phyloP scores from a whole-genome alignment of 2,329 filamentous ascomycete species.

The Hymenoscyphus infarciens region DNA sequence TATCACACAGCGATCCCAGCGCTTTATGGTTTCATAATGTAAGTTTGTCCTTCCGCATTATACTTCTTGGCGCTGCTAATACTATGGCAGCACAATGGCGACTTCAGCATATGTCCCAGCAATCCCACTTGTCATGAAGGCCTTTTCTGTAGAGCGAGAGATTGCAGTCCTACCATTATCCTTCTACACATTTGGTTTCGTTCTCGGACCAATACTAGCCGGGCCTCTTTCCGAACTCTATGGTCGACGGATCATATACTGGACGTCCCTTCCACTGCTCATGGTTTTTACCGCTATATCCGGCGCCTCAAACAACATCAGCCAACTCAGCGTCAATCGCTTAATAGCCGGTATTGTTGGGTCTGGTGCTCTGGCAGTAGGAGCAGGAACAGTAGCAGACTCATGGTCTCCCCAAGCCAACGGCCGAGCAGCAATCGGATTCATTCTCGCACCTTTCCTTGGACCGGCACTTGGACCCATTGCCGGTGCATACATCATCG shows the following conservation, averaged over 20 bases:
- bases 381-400: slow-evolving; percentile 44
- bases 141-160: slow-evolving; percentile 53
- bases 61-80: slow-evolving; percentile 10
- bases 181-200: slow-evolving; percentile 58
- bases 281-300: slow-evolving; percentile 59
- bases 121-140: slow-evolving; percentile 45
- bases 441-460: slow-evolving; percentile 28
- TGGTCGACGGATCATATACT: slow-evolving; percentile 58
- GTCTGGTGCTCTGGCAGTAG: slow-evolving; percentile 37
- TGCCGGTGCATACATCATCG: slow-evolving; percentile 33
- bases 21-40: slow-evolving; percentile 29
- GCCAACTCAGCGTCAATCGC: slow-evolving; percentile 58
- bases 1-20: slow-evolving; percentile 29
- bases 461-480: slow-evolving; percentile 29
- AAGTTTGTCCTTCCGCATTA: slow-evolving; percentile 7
- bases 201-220: slow-evolving; percentile 61
- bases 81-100: slow-evolving; percentile 24
- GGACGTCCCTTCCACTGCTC: slow-evolving; percentile 52
- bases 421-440: slow-evolving; percentile 28
- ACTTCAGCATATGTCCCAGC: slow-evolving; percentile 47
- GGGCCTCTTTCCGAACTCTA: slow-evolving; percentile 63
- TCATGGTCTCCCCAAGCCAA: slow-evolving; percentile 41
- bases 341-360: slow-evolving; percentile 63
- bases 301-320: slow-evolving; percentile 54
- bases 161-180: slow-evolving; percentile 57